Conservation (phyloP, 2,329 filamentous ascomycete genomes). For the Podosphaera xanthii region DNA sequence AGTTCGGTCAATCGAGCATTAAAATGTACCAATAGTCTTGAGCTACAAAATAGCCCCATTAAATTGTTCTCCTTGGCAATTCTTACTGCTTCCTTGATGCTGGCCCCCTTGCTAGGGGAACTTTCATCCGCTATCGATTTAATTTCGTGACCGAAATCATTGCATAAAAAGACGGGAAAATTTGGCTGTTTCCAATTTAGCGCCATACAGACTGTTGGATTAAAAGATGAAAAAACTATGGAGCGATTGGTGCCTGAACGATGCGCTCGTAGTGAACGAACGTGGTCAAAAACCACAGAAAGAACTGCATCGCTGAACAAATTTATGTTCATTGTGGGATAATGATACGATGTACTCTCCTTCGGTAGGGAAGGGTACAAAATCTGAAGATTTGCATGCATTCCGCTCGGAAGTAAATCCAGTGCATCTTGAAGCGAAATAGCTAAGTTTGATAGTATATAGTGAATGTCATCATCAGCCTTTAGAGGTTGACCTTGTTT, state of each 20-base stretch:
- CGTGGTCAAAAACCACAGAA: constrained; percentile 75
- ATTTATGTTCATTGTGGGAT: constrained; percentile 65
- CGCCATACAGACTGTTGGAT: constrained; percentile 70
- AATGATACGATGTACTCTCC: constrained; percentile 44
- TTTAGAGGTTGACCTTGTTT: constrained; percentile 25
- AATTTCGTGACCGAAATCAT: constrained; percentile 54
- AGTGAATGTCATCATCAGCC: constrained; percentile 43
- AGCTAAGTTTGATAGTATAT: constrained; percentile 50
- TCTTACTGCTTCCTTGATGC: constrained; percentile 83
- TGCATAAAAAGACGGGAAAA: constrained; percentile 87
- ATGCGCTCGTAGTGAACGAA: constrained; percentile 39
- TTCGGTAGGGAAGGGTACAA: constrained; percentile 62
- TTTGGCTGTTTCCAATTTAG: constrained; percentile 99
- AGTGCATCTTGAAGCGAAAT: constrained; percentile 62
- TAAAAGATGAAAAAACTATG: constrained; percentile 87
- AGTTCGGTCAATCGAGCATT: not conserved
- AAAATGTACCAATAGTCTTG: constrained; percentile 47
- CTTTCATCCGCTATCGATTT: constrained; percentile 13
- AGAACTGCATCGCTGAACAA: constrained; percentile 65
- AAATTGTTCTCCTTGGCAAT: constrained; percentile 93
- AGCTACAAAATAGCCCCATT: constrained; percentile 88
- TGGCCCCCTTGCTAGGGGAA: constrained; percentile 53
- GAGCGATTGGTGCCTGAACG: constrained; percentile 57
- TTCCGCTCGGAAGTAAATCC: constrained; percentile 45
- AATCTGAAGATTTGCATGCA: constrained; percentile 83